Conservation (phyloP, 495 filamentous ascomycete genomes). For the Diplogelasinospora grovesii region DNA sequence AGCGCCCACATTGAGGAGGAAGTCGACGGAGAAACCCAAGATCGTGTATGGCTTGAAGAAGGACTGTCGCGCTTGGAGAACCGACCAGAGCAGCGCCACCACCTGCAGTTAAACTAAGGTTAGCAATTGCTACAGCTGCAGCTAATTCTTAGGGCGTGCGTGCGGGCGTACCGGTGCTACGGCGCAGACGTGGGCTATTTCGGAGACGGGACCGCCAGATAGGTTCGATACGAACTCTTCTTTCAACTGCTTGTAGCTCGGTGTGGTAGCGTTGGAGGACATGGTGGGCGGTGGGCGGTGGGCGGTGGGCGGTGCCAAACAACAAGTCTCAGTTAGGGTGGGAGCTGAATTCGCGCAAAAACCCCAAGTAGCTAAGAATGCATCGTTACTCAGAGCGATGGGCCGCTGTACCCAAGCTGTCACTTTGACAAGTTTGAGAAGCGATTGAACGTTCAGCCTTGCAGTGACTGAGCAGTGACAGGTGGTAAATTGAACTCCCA, state of each 20-base stretch:
- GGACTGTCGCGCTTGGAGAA: conserved; percentile 75
- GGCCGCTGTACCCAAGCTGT: no score
- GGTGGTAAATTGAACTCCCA: no score
- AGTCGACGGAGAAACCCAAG: conserved; percentile 66
- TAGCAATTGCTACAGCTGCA: conserved; percentile 1
- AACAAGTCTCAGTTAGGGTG: no score
- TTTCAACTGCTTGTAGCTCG: conserved; percentile 79
- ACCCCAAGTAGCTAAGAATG: no score
- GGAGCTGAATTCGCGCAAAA: no score
- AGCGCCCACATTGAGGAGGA: conserved; percentile 75
- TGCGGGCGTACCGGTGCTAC: conserved; percentile 67
- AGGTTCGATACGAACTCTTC: conserved; percentile 93
- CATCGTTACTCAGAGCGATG: no score
- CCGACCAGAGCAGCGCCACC: conserved; percentile 80
- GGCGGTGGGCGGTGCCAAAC: not conserved
- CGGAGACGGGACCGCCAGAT: conserved; percentile 71
- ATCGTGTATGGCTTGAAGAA: conserved; percentile 74
- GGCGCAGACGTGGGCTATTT: conserved; percentile 80
- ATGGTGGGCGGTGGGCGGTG: conserved; percentile 18
- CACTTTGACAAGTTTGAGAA: no score
- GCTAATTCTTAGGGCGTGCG: conserved; percentile 1
- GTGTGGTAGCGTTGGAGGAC: conserved; percentile 27
- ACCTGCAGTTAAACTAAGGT: conserved; percentile 43
- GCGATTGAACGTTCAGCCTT: no score
- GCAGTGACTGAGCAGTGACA: no score